Evolutionary conservation across 2,329 filamentous ascomycete genomes (phyloP).

Genomic region (Cladosporium sp.): DNA sequence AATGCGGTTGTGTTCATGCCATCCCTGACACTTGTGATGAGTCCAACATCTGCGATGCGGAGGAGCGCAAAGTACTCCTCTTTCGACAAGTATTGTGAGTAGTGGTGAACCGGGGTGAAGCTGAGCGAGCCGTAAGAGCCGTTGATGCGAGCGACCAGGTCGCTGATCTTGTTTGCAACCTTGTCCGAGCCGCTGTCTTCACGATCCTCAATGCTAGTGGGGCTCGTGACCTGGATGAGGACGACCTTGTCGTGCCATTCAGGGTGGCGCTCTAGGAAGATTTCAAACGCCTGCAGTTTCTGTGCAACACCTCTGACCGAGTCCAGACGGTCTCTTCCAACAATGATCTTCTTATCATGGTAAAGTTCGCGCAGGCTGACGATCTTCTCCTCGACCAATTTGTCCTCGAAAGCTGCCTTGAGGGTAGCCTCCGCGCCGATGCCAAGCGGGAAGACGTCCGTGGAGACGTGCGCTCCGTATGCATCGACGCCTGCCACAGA

Average conservation of each 20-base stretch:
- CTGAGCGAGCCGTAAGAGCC: constrained; percentile 83
- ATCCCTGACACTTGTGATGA: constrained; percentile 94
- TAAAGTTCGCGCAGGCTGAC: constrained; percentile 73
- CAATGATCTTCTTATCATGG: constrained; percentile 89
- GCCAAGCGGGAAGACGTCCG: constrained; percentile 92
- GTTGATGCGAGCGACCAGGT: constrained; percentile 88
- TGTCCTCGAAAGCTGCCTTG: constrained; percentile 66
- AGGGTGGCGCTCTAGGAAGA: constrained; percentile 85
- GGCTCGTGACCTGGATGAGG: constrained; percentile 88
- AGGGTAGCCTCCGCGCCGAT: constrained; percentile 85
- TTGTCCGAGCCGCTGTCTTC: constrained; percentile 71
- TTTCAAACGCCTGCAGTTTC: constrained; percentile 91
- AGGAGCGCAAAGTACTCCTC: constrained; percentile 96
- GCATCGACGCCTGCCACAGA: constrained; percentile 83
- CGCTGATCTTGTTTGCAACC: constrained; percentile 84
- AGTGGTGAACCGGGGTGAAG: constrained; percentile 90
- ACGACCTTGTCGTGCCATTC: constrained; percentile 92
- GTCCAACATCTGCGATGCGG: constrained; percentile 81
- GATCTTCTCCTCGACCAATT: constrained; percentile 71
- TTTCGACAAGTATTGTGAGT: constrained; percentile 84
- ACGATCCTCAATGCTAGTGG: constrained; percentile 65
- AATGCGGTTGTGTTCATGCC: constrained; percentile 98
- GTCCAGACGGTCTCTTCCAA: constrained; percentile 90
- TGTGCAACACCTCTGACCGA: constrained; percentile 92
- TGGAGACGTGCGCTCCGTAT: constrained; percentile 83